A percentile compares a stretch with the other conserved stretches of the same genome.
phyloP scores from a whole-genome alignment of 192 early-diverging fungal species.

The Coemansia sp. region DNA sequence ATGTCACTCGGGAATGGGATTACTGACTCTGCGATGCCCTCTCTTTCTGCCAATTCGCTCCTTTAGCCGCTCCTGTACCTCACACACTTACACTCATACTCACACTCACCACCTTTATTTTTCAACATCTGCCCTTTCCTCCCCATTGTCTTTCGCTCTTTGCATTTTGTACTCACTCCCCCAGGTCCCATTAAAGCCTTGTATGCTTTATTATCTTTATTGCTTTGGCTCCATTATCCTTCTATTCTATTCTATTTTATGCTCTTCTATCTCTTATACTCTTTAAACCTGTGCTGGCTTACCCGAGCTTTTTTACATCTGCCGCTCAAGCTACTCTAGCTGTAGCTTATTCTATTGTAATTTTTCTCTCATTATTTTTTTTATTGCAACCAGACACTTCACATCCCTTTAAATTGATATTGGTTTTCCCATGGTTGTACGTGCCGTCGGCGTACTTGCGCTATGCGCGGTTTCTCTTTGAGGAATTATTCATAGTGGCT shows the following conservation, averaged over 20 bases:
- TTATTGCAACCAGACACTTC: neutral
- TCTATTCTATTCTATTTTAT: too few species aligned
- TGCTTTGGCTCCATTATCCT: too few species aligned
- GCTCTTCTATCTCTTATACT: too few species aligned
- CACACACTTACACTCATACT: neutral
- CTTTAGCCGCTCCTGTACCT: slow-evolving; percentile 1
- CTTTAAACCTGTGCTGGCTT: too few species aligned
- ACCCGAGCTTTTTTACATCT: too few species aligned
- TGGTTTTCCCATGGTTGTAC: too few species aligned
- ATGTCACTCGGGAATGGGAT: slow-evolving; percentile 39
- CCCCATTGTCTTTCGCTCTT: neutral
- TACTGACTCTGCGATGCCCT: slow-evolving; percentile 11
- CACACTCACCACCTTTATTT: too few species aligned
- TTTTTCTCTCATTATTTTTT: slow-evolving; percentile 1
- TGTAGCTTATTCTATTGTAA: neutral
- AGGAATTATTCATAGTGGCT: too few species aligned
- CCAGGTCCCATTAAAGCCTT: neutral
- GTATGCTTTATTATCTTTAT: neutral
- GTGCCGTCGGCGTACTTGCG: too few species aligned
- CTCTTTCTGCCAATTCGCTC: slow-evolving; percentile 9
- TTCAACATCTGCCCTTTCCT: too few species aligned
- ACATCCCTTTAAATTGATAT: neutral
- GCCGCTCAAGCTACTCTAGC: neutral
- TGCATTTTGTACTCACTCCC: neutral
- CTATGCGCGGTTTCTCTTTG: too few species aligned